These are phyloP conservation scores for Prunus davidiana DNA, from an alignment of 306 rosid genomes.

Conservation along the genomic window DNA sequence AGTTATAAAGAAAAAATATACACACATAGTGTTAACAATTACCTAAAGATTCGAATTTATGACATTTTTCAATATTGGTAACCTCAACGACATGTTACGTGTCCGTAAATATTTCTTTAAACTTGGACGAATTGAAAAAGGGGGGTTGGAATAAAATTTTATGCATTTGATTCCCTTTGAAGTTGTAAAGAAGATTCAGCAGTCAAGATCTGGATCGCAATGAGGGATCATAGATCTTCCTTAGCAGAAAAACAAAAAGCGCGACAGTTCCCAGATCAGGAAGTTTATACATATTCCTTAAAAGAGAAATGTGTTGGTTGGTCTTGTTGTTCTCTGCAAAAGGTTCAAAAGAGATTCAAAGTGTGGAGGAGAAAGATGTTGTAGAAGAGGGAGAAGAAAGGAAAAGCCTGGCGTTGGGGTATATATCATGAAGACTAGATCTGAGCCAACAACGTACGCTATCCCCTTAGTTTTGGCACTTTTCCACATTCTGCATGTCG, in stretches of 20 bases:
- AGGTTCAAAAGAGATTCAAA: constrained; percentile 38
- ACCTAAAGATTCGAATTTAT: too few relatives aligned
- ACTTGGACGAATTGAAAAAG: neutral
- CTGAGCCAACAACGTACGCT: constrained; percentile 26
- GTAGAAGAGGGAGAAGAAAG: constrained; percentile 14
- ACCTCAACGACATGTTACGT: too few relatives aligned
- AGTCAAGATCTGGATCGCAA: constrained; percentile 19
- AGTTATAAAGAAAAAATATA: too few relatives aligned
- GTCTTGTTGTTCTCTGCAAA: constrained; percentile 26
- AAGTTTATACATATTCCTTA: constrained; percentile 7
- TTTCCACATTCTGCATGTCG: constrained; percentile 23
- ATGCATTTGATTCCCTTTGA: neutral
- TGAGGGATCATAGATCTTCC: constrained; percentile 5
- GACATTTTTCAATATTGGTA: too few relatives aligned
- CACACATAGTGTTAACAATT: too few relatives aligned
- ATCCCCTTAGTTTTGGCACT: constrained; percentile 12
- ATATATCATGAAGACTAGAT: constrained; percentile 29
- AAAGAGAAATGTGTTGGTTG: neutral
- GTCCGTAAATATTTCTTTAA: neutral
- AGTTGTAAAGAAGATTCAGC: constrained; percentile 14
- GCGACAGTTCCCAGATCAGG: constrained; percentile 16
- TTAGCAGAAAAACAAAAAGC: constrained; percentile 10
- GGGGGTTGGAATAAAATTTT: neutral
- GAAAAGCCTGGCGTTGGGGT: constrained; percentile 17
- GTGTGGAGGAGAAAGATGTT: constrained; percentile 10